These are phyloP conservation scores for Amaranthus hypochondriacus DNA, from an alignment of 148 eudicot species.

Conservation along the genomic window DNA sequence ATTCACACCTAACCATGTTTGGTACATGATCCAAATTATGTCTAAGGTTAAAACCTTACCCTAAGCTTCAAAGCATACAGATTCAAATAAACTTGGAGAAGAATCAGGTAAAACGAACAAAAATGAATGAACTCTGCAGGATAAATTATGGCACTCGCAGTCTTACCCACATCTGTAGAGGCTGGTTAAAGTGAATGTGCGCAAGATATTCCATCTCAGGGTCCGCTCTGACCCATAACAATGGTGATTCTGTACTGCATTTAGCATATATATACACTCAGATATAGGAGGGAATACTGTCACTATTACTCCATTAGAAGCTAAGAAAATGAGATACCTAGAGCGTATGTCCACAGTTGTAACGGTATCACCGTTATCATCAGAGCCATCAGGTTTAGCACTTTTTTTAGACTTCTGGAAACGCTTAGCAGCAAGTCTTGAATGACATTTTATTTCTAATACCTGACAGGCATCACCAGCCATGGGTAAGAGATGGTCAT, in stretches of 20 bases:
- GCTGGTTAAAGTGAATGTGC: slow-evolving; percentile 81
- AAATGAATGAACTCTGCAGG: not conserved
- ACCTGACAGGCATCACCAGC: slow-evolving; percentile 96
- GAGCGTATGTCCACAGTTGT: slow-evolving; percentile 58
- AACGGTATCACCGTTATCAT: slow-evolving; percentile 73
- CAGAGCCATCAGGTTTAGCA: slow-evolving; percentile 86
- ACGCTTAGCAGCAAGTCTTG: slow-evolving; percentile 87
- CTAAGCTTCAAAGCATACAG: not conserved
- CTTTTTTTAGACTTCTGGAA: slow-evolving; percentile 80
- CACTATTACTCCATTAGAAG: not conserved
- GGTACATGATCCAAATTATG: not conserved
- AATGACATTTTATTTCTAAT: slow-evolving; percentile 90
- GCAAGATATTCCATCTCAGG: slow-evolving; percentile 99
- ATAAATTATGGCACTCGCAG: not conserved
- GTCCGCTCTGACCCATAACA: slow-evolving; percentile 93
- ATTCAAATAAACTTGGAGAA: not conserved
- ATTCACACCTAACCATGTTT: not conserved
- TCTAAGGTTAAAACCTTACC: not conserved
- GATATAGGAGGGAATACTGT: not conserved
- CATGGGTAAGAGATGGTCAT: slow-evolving; percentile 98
- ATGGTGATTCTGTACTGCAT: slow-evolving; percentile 80
- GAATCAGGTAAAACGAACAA: not conserved
- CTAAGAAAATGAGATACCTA: slow-evolving; percentile 44
- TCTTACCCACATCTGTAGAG: slow-evolving; percentile 98
- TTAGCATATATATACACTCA: slow-evolving; percentile 9